phyloP scores from a whole-genome alignment of 495 filamentous ascomycete genomes.

The Talaromyces borbonicus region DNA sequence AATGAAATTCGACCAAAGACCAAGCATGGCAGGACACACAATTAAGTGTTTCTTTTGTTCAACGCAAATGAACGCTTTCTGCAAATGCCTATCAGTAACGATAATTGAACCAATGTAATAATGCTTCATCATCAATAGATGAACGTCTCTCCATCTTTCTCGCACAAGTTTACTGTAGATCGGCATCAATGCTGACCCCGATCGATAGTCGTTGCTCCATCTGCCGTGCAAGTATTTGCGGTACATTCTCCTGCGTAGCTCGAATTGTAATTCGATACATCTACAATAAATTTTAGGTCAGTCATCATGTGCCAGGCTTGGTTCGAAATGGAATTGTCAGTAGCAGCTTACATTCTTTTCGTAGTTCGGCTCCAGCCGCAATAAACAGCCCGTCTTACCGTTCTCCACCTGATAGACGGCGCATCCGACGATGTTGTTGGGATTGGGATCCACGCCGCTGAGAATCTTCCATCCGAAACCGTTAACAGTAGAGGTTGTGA shows the following conservation, averaged over 20 bases:
- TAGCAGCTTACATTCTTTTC: slow-evolving; percentile 68
- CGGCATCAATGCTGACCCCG: slow-evolving; percentile 24
- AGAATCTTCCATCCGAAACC: slow-evolving; percentile 85
- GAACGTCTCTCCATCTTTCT: neutral
- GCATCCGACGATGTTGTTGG: slow-evolving; percentile 87
- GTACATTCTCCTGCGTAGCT: slow-evolving; percentile 84
- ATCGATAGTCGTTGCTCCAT: slow-evolving; percentile 75
- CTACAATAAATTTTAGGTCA: slow-evolving; percentile 36
- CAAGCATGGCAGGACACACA: slow-evolving; percentile 16
- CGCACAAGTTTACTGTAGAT: slow-evolving; percentile 8
- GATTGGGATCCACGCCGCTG: slow-evolving; percentile 77
- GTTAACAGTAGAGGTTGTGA: slow-evolving; percentile 57
- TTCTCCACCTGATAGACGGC: slow-evolving; percentile 76
- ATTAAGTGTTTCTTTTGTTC: too few relatives aligned
- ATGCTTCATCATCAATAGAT: neutral
- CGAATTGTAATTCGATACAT: slow-evolving; percentile 93
- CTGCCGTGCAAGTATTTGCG: slow-evolving; percentile 65
- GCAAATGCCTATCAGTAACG: too few relatives aligned
- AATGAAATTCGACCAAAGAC: slow-evolving; percentile 6
- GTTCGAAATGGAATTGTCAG: too few relatives aligned
- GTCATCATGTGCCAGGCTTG: neutral
- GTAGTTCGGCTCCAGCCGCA: slow-evolving; percentile 93
- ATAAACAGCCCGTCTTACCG: slow-evolving; percentile 88
- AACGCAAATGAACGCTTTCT: too few relatives aligned
- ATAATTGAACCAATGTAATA: too few relatives aligned